Evolutionary conservation across 2,329 filamentous ascomycete species (phyloP).

Genomic region (Elsinoe arachidis): DNA sequence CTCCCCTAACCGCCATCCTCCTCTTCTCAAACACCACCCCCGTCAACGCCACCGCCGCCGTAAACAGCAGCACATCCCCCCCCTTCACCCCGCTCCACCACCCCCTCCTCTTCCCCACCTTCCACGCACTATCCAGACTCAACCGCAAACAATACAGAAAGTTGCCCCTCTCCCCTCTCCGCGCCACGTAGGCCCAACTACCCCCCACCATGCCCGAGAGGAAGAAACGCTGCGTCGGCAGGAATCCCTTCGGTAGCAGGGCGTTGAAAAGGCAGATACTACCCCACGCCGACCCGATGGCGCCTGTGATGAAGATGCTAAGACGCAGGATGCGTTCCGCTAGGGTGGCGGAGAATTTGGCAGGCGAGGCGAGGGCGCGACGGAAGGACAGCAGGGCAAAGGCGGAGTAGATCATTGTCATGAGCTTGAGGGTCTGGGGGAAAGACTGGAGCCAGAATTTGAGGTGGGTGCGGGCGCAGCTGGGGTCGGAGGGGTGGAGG

Average conservation of each 20-base stretch:
- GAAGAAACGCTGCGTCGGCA: conserved; percentile 83
- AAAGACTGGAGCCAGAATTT: conserved; percentile 82
- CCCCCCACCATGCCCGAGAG: conserved; percentile 79
- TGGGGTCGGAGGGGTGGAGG: conserved; percentile 79
- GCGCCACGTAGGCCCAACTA: conserved; percentile 72
- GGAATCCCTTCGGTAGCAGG: conserved; percentile 61
- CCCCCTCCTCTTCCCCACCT: conserved; percentile 81
- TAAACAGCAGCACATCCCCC: conserved; percentile 78
- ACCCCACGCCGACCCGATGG: conserved; percentile 82
- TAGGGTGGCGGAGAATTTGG: conserved; percentile 57
- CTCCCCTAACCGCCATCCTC: conserved; percentile 58
- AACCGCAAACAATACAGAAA: conserved; percentile 72
- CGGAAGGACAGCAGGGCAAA: conserved; percentile 63
- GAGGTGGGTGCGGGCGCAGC: conserved; percentile 77
- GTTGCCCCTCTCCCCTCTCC: conserved; percentile 53
- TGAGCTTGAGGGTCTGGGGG: conserved; percentile 67
- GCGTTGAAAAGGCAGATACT: conserved; percentile 82
- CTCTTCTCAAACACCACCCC: conserved; percentile 69
- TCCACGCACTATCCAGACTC: conserved; percentile 81
- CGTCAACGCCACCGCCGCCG: conserved; percentile 66
- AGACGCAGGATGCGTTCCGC: conserved; percentile 63
- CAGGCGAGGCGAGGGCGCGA: conserved; percentile 58
- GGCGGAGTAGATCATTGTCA: conserved; percentile 64
- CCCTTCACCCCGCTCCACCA: conserved; percentile 79
- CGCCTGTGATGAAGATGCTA: conserved; percentile 68